phyloP scores from a whole-genome alignment of 805 yeast species.

The Lipomyces sp. region DNA sequence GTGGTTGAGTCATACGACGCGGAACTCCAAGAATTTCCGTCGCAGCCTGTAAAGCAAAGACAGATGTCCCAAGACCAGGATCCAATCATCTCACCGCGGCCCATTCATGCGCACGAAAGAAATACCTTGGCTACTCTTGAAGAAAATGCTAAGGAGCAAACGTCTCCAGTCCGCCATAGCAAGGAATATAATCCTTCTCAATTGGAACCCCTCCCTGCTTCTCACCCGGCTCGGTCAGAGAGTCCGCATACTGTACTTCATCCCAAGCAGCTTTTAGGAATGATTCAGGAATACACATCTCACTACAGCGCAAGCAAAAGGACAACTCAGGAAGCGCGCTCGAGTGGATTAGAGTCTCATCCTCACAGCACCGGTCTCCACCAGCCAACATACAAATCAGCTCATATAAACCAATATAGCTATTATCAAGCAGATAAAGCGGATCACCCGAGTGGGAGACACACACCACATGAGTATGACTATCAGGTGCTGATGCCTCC shows the following conservation, averaged over 20 bases:
- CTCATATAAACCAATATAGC: neutral
- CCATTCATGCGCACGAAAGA: neutral
- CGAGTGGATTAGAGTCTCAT: neutral
- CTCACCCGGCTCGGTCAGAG: neutral
- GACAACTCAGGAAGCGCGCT: neutral
- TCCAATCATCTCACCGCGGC: neutral
- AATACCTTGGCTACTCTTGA: neutral
- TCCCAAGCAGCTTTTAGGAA: neutral
- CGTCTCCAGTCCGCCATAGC: neutral
- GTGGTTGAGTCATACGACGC: neutral
- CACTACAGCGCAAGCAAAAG: neutral
- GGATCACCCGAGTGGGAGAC: neutral
- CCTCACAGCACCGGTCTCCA: neutral
- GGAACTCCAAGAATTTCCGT: neutral
- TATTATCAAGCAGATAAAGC: neutral
- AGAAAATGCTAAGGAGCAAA: neutral
- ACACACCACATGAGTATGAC: neutral
- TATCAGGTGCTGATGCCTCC: neutral
- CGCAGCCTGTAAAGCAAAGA: neutral
- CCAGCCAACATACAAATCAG: neutral
- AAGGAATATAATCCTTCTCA: neutral
- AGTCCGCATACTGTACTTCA: neutral
- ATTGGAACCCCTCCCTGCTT: neutral
- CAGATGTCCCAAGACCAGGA: neutral
- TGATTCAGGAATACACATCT: neutral